Evolutionary conservation across 352 stramenopile genomes (phyloP).

Genomic region (Phytophthora melonis): DNA sequence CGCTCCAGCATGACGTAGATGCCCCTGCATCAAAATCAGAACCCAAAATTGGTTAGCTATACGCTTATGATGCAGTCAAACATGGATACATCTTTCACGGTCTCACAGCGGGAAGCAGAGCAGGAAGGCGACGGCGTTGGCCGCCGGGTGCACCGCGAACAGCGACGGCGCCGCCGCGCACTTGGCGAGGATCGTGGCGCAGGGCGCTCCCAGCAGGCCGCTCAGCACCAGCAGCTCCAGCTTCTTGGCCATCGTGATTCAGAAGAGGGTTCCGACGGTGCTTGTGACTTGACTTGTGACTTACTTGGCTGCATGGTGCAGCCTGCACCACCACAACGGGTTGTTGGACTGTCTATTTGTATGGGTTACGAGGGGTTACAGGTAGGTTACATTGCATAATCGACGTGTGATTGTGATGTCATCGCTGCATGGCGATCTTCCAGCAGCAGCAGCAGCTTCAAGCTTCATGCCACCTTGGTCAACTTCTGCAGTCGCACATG

Average conservation of each 20-base stretch:
- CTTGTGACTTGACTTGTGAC: not conserved
- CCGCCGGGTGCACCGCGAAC: conserved; percentile 69
- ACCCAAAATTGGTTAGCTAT: not conserved
- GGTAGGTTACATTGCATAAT: not conserved
- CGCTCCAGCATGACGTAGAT: conserved; percentile 72
- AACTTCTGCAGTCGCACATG: conserved; percentile 21
- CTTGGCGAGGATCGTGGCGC: conserved; percentile 54
- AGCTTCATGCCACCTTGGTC: conserved; percentile 26
- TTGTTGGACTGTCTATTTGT: not conserved
- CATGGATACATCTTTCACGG: too few relatives aligned
- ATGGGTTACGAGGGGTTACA: not conserved
- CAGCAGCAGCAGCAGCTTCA: too few relatives aligned
- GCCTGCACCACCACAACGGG: not conserved
- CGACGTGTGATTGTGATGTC: too few relatives aligned
- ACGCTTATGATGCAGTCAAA: too few relatives aligned
- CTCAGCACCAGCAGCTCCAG: conserved; percentile 66
- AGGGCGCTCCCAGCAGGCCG: conserved; percentile 58
- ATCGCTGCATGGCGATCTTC: too few relatives aligned
- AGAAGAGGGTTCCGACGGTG: conserved; percentile 9
- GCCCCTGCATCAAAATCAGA: conserved; percentile 30
- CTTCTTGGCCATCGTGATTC: conserved; percentile 54
- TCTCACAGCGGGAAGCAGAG: conserved; percentile 64
- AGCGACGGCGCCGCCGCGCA: conserved; percentile 46
- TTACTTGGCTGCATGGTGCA: too few relatives aligned
- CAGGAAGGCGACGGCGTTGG: conserved; percentile 70